A percentile compares a stretch with the other conserved stretches of the same genome.
Conservation (phyloP, 495 filamentous ascomycete genomes). For the Neurospora sp. region DNA sequence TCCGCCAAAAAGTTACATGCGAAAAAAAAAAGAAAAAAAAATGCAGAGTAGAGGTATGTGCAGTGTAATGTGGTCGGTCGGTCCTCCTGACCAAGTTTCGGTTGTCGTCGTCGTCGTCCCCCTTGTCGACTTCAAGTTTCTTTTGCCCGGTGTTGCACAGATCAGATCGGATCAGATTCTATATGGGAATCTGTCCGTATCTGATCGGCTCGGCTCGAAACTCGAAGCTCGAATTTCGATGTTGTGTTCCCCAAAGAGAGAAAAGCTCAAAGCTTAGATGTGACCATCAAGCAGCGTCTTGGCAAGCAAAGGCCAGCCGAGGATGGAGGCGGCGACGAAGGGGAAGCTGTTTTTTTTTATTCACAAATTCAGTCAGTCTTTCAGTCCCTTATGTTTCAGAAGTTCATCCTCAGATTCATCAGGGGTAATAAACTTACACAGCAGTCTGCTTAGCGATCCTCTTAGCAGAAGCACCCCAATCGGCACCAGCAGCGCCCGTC, state of each 20-base stretch:
- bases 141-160: no score
- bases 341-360: conserved; percentile 6
- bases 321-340: conserved; percentile 7
- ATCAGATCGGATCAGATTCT: no score
- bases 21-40: no score
- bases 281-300: conserved; percentile 1
- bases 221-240: not conserved
- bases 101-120: no score
- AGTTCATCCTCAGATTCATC: not conserved
- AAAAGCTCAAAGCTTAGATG: not conserved
- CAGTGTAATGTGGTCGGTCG: no score
- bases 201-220: not conserved
- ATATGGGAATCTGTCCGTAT: no score
- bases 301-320: conserved; percentile 18
- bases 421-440: conserved; percentile 12
- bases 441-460: conserved; percentile 3
- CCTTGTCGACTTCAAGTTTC: no score
- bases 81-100: no score
- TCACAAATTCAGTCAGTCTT: not conserved
- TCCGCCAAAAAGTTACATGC: no score
- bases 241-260: not conserved
- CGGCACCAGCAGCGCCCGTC: conserved; percentile 8
- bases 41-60: no score
- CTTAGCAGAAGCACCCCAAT: conserved; percentile 16
- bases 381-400: not conserved